Evolutionary conservation across 345 rosid genomes (phyloP).

Genomic region (Gynandropsis gynandra): DNA sequence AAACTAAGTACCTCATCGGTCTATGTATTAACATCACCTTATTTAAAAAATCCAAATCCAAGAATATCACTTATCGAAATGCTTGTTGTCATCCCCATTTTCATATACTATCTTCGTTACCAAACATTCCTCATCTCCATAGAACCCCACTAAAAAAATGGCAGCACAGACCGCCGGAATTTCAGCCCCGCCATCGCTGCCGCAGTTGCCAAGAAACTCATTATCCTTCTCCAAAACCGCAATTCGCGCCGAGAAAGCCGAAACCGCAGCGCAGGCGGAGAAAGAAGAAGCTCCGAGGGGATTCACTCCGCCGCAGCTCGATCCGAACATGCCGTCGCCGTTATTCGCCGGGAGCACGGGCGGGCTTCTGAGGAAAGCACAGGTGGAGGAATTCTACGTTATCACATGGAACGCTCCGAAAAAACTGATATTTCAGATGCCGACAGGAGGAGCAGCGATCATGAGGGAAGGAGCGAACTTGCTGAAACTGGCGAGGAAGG

Average conservation of each 20-base stretch:
- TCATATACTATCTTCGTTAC: too few species aligned
- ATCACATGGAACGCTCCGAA: slow-evolving; percentile 92
- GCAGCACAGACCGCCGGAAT: slow-evolving; percentile 65
- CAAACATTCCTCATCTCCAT: not conserved
- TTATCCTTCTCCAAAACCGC: slow-evolving; percentile 31
- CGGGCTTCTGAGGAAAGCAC: slow-evolving; percentile 72
- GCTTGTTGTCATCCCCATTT: too few species aligned
- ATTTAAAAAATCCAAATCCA: too few species aligned
- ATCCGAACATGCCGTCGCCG: slow-evolving; percentile 84
- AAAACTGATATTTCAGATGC: slow-evolving; percentile 95
- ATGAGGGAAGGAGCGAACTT: slow-evolving; percentile 94
- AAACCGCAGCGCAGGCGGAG: slow-evolving; percentile 28
- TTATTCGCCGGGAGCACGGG: slow-evolving; percentile 90
- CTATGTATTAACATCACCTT: too few species aligned
- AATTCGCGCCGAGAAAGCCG: slow-evolving; percentile 35
- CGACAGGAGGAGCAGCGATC: slow-evolving; percentile 88
- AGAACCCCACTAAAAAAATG: slow-evolving; percentile 25
- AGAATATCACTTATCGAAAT: too few species aligned
- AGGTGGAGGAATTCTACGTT: slow-evolving; percentile 86
- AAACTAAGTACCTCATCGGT: too few species aligned
- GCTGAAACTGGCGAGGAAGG: slow-evolving; percentile 91
- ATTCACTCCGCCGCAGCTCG: slow-evolving; percentile 75
- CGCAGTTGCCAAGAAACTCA: slow-evolving; percentile 37
- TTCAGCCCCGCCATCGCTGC: slow-evolving; percentile 43
- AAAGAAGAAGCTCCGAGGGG: slow-evolving; percentile 62